Base-by-base conservation (phyloP, 1,284 basidiomycete genomes). In the Cutaneotrichosporon cavernicola region DNA sequence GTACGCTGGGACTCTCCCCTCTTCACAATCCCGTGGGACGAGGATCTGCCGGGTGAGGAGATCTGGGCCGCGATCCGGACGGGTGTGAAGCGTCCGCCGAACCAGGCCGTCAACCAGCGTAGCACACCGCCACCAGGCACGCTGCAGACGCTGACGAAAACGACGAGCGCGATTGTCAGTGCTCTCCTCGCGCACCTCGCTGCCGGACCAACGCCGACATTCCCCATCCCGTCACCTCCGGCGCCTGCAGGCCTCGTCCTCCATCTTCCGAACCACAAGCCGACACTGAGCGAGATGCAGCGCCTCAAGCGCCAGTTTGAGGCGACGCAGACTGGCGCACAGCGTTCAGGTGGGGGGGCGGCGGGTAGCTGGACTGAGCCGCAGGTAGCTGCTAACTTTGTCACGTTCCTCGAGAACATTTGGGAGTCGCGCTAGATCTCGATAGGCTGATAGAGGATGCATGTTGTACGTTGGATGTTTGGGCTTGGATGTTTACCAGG, bases 1-100 rank as follows among this genome's bases (percentile, higher is more conserved):
- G 92, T 92, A 13, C 86, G 95, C 52, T 99, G 96, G 96, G 96
- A 99, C 80, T 90, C 93, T 0, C 96, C 96, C 0, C 84, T 98
- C 36, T 91, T 97, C 77, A 92, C 90, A 2, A 81, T 97, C 0
- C 82, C 88, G 2, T 91, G 88, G 87, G 84, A 86, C 38, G 82
- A 85, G 31, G 83, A 85, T 30, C 81, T 91, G 4, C 91, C 92
- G 0, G 83, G 82, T 22, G 85, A 88, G 8, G 85, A 86, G 13
- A 90, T 98, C 55, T 97, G 91, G 89, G 84, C 87, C 18, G 89
- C 91, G 0, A 81, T 94, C 31, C 92, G 88, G 6, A 87, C 85
- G 65, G 91, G 91, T 2, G 83, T 83, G 56, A 84, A 95, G 67
- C 93, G 90, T 76, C 90, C 91, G 22, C 90, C 95, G 30, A 1